Evolutionary conservation across 176 grass and related monocot species (phyloP).

Genomic region (Sorghum bicolor): Sorghum_bicolor_NCBIv3 NC_012872.2:65036001-65036500

Average conservation of each 20-base stretch:
- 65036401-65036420: slow-evolving; percentile 20
- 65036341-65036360: rapidly evolving
- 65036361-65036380: neutral
- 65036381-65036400: slow-evolving; percentile 11
- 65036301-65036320: no score
- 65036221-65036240: neutral
- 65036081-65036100: neutral
- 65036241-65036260: neutral
- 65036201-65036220: neutral
- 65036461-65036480: no score
- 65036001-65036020: neutral
- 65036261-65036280: neutral
- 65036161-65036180: slow-evolving; percentile 34
- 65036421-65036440: slow-evolving; percentile 29
- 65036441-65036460: neutral
- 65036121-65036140: neutral
- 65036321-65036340: no score
- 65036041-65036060: neutral
- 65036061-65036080: neutral
- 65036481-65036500: no score
- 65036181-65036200: slow-evolving; percentile 21
- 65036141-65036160: slow-evolving; percentile 11
- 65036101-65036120: neutral
- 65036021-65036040: neutral
- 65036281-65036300: neutral